These are phyloP conservation scores for Lathyrus tuberosus DNA, from an alignment of 306 rosid genomes.

Conservation along the genomic window DNA sequence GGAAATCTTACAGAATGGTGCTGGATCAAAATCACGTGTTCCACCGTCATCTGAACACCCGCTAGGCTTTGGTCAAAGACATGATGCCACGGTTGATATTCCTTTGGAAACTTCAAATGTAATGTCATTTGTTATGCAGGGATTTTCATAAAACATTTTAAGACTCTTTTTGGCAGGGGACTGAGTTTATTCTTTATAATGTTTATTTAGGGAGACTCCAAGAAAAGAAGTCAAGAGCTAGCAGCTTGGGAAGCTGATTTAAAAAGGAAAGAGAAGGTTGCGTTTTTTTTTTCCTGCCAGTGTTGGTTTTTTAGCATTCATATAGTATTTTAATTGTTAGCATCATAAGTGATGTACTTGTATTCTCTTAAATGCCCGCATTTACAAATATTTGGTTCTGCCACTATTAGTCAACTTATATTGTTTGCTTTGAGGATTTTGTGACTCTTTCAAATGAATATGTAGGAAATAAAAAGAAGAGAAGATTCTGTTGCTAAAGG, in stretches of 20 bases:
- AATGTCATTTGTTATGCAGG: slow-evolving; percentile 34
- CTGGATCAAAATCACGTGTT: slow-evolving; percentile 70
- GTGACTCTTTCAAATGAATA: slow-evolving; percentile 36
- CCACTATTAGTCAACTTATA: slow-evolving; percentile 24
- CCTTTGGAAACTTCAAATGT: slow-evolving; percentile 81
- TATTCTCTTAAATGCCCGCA: slow-evolving; percentile 25
- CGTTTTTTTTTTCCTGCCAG: slow-evolving; percentile 8
- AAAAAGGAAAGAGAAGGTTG: slow-evolving; percentile 79
- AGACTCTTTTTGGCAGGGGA: slow-evolving; percentile 21
- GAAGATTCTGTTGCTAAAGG: slow-evolving; percentile 86
- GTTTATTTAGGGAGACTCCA: slow-evolving; percentile 65
- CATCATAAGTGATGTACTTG: slow-evolving; percentile 9
- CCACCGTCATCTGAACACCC: slow-evolving; percentile 72
- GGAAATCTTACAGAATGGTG: slow-evolving; percentile 65
- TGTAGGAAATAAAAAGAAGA: slow-evolving; percentile 82
- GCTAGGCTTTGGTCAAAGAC: slow-evolving; percentile 79
- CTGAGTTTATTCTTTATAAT: slow-evolving; percentile 37
- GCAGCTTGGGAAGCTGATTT: slow-evolving; percentile 94
- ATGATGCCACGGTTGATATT: slow-evolving; percentile 91
- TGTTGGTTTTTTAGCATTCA: slow-evolving; percentile 10
- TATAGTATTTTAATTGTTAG: slow-evolving; percentile 34
- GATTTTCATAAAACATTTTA: slow-evolving; percentile 8
- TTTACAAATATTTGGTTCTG: slow-evolving; percentile 28
- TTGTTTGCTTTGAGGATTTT: slow-evolving; percentile 35
- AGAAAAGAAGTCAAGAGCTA: slow-evolving; percentile 78